Evolutionary conservation across 768 basidiomycete species (phyloP), one percentile per base, ranked within the genome.

Genomic region (Sarcomyxa edulis): DNA sequence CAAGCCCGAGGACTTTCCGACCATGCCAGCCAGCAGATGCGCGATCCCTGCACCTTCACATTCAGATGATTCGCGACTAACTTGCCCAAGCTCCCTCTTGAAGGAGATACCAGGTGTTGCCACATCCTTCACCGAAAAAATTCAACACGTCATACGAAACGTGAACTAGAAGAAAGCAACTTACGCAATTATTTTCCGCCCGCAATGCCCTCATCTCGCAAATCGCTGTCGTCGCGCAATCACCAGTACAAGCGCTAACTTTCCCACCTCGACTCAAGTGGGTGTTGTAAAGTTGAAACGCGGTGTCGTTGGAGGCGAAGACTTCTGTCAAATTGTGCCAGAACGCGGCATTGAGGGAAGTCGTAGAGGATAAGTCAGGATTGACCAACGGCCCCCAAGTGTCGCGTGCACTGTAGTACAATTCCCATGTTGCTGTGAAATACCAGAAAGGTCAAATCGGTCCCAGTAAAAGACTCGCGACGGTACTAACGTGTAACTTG

Each of bases 301-400:
- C 62, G 10, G 56, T 54, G 26, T 72, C 66, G 47, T 78, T 71
- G 14, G 53, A 42, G 28, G 56, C 67, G 43, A 79, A 74, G 0
- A 60, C 68, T 39, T 77, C 76, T 0, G 78, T 80, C 6, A 80
- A 62, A 30, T 58, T 56, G 51, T 81, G 79, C 79, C 78, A 81
- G 58, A 81, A 81, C 7, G 68, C 55, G 2, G 76, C 64, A 18
- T 57, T 62, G 9, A 81, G 61, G 1, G 76, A 51, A 33, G 64
- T 55, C 2, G 41, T 56, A 0, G 63, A 47, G 8, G 53, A 50
- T 40, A 69, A 57, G n/a, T n/a, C n/a, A n/a, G n/a, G n/a, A 20
- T 61, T 61, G 9, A 70, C 67, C 3, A 70, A 60, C 11, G 70
- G 54, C 0, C 71, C 72, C 48, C 79, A 81, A 5, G 64, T 59